Evolutionary conservation across 805 yeast species (phyloP).

Genomic region (Wickerhamiella parazyma): DNA sequence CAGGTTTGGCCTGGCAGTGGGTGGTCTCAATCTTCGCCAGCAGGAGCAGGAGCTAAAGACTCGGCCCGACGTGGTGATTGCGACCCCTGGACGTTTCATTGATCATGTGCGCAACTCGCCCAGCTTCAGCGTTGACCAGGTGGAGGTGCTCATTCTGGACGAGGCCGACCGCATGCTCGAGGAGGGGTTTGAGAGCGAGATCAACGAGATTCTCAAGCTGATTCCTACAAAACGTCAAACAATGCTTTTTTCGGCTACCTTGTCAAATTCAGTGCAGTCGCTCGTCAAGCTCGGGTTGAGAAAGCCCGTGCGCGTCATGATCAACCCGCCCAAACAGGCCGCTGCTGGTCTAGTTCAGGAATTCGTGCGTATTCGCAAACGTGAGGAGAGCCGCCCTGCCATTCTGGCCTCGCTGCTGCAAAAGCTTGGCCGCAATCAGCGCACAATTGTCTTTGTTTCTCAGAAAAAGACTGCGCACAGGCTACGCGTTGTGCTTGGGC

Average conservation of each 20-base stretch:
- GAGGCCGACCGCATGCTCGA: slow-evolving; percentile 99
- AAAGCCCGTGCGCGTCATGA: slow-evolving; percentile 88
- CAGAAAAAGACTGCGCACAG: slow-evolving; percentile 85
- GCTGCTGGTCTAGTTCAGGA: slow-evolving; percentile 86
- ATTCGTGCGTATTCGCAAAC: slow-evolving; percentile 82
- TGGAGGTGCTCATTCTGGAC: slow-evolving; percentile 86
- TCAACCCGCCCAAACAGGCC: slow-evolving; percentile 90
- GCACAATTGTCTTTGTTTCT: slow-evolving; percentile 83
- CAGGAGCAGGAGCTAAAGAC: slow-evolving; percentile 89
- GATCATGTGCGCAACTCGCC: slow-evolving; percentile 95
- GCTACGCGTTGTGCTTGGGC: slow-evolving; percentile 68
- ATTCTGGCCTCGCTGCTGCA: slow-evolving; percentile 58
- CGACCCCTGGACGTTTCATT: slow-evolving; percentile 97
- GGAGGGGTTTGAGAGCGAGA: slow-evolving; percentile 94
- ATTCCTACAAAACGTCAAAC: slow-evolving; percentile 91
- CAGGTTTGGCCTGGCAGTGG: slow-evolving; percentile 90
- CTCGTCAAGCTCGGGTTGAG: slow-evolving; percentile 76
- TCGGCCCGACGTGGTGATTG: slow-evolving; percentile 92
- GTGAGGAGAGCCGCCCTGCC: slow-evolving; percentile 68
- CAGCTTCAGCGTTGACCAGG: slow-evolving; percentile 76
- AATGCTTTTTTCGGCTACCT: slow-evolving; percentile 88
- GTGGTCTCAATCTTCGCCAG: slow-evolving; percentile 89
- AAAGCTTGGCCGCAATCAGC: slow-evolving; percentile 50
- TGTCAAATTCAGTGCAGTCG: slow-evolving; percentile 86
- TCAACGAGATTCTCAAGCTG: slow-evolving; percentile 75